Conservation (phyloP, 2,329 filamentous ascomycete genomes). For the Fusarium lyarnte region DNA sequence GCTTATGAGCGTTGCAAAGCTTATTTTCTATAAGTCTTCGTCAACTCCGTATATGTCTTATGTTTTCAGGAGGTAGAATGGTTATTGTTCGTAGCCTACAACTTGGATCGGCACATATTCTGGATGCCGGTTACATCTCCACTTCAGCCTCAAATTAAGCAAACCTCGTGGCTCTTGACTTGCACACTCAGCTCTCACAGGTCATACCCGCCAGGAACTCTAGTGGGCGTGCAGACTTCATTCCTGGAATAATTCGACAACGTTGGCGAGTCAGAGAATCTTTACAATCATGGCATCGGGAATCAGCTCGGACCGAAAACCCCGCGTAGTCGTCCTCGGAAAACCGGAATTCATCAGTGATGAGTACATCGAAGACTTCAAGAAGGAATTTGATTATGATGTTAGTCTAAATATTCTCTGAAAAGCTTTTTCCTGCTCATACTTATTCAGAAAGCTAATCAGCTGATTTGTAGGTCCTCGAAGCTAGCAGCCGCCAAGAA, state of each 20-base stretch:
- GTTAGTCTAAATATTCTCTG: slow-evolving; percentile 26
- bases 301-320: slow-evolving; percentile 40
- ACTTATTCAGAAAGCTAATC: not conserved
- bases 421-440: too few relatives aligned
- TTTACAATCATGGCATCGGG: not conserved
- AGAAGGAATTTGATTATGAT: slow-evolving; percentile 51
- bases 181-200: rapidly evolving
- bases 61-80: not conserved
- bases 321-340: slow-evolving; percentile 55
- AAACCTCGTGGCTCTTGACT: not conserved
- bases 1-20: too few relatives aligned
- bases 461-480: slow-evolving; percentile 36
- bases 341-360: slow-evolving; percentile 50
- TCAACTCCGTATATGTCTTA: not conserved
- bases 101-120: not conserved
- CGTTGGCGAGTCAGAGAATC: too few relatives aligned
- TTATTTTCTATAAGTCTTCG: not conserved
- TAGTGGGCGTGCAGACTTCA: too few relatives aligned
- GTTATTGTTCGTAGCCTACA: not conserved
- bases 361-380: slow-evolving; percentile 53
- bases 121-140: not conserved
- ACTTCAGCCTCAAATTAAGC: not conserved
- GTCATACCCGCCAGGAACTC: too few relatives aligned
- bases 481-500: slow-evolving; percentile 50
- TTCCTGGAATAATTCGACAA: too few relatives aligned